Base-by-base conservation (phyloP, 768 basidiomycete species). In the Lentinus tigrinus region DNA sequence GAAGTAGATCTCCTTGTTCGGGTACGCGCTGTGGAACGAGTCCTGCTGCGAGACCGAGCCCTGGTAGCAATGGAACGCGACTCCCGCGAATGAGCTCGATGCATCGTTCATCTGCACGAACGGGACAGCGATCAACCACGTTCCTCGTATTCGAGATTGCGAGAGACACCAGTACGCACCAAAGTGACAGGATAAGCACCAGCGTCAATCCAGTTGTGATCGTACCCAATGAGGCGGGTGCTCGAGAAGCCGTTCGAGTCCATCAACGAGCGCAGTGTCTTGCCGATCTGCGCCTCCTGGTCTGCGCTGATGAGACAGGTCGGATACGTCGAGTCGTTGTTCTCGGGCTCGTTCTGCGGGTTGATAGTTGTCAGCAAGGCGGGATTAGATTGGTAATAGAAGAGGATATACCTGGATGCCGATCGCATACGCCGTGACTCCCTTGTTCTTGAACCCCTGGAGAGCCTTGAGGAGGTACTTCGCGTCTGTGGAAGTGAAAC, bases 131-230 rank as follows among this genome's bases (percentile, higher is more conserved):
- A 21, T 31, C 8, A 16, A 3, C 3, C 9, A 47, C 40, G 43
- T 17, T 23, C 7, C 26, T 49, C 21, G 26, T 26, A 16, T 14
- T 19, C 28, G 46, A 11, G 19, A 14, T 9, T 23, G 3, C 28
- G 36, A 40, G 7, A 49, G 17, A 36, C 39, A 31, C 10, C 28
- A 31, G n/a, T 4, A 66, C 76, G 52, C 39, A 81, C 81, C 75
- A 78, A 62, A 74, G 81, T 72, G 3, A 87, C 78, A 0, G 89
- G 85, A 63, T 91, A 91, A 13, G 75, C 71, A 2, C 75, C 82
- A 16, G 87, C 85, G 60, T 83, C 79, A 51, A 78, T 75, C 90
- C 90, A 92, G 65, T 92, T 91, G 63, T 91, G 89, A 63, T 90
- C 83, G 60, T 77, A 82, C 23, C 88, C 89, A 34, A 91, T 76